These are phyloP conservation scores for Chaetothyriales sp. DNA, from an alignment of 2,329 filamentous ascomycete genomes.

Conservation along the genomic window DNA sequence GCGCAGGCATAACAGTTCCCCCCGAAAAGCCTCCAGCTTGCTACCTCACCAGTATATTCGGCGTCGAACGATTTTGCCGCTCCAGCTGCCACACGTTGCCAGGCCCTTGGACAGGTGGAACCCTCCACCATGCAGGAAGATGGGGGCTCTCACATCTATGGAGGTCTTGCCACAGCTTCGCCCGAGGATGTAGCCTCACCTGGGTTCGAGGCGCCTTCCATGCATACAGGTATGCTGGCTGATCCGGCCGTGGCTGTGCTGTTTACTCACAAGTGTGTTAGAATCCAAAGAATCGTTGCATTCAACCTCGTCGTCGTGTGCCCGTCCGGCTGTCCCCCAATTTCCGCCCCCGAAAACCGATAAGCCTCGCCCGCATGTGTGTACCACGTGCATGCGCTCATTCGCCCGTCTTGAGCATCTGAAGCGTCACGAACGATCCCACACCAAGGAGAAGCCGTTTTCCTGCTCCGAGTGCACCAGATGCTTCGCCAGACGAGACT, in stretches of 20 bases:
- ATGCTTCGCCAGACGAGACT: conserved; percentile 86
- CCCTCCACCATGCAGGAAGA: not conserved
- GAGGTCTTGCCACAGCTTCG: not conserved
- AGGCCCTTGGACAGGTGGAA: not conserved
- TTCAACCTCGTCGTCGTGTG: not conserved
- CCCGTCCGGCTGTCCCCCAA: conserved; percentile 1
- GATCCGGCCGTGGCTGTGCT: not conserved
- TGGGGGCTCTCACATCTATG: not conserved
- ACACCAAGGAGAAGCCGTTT: conserved; percentile 97
- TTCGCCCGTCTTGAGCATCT: conserved; percentile 92
- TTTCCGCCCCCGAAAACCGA: conserved; percentile 78
- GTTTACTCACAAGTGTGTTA: not conserved
- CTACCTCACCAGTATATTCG: not conserved
- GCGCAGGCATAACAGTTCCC: not conserved
- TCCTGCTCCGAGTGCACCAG: conserved; percentile 87
- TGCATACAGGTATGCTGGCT: not conserved
- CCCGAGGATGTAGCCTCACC: not conserved
- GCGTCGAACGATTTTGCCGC: not conserved
- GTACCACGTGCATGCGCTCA: conserved; percentile 74
- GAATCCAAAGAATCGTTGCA: not conserved
- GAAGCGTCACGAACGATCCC: conserved; percentile 93
- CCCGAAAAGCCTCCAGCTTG: not conserved
- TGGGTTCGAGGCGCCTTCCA: not conserved
- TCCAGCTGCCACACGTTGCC: not conserved
- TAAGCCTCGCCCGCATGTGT: conserved; percentile 90